Base-by-base conservation (phyloP, 306 rosid genomes). In the Castanospermum australe region DNA sequence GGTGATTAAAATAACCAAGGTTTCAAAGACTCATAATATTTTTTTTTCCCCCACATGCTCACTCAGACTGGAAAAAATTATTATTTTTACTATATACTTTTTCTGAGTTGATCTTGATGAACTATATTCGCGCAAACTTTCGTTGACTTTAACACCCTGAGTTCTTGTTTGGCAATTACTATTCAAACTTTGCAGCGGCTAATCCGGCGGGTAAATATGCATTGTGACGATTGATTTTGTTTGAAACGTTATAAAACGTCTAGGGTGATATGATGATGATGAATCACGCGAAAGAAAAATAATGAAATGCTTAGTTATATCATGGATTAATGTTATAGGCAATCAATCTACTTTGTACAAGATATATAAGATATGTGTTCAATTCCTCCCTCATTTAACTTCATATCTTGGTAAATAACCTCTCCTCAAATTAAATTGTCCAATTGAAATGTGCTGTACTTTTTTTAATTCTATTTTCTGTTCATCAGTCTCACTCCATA, bases 101-200 rank as follows among this genome's bases (percentile, higher is more conserved):
- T 54, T 61, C 39, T 59, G 0, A 15, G 6, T 32, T 33, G 32
- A n/a, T 36, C 2, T 32, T 33, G 32, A n/a, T 36, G 38, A 45
- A 62, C 57, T 55, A 67, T 67, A 66, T 77, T 69, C 52, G 8
- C 12, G 62, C 77, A 32, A 30, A 60, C 83, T 70, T 79, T 69
- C 47, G 68, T 59, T 62, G 50, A 62, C 59, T 70, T 44, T 4
- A 3, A 56, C 35, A 54, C 24, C 54, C 36, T n/a, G 24, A 28
- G 15, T 18, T 77, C 32, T 44, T 56, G 24, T 28, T 44, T 69
- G 62, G 17, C 57, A 30, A 8, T 45, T 56, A 69, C 24, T 11
- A 14, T 42, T 56, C 61, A 22, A 78, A 67, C 62, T 68, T 54
- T 54, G 21, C 2, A 51, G 62, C 47, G 48, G 35, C 13, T 15